Conservation (phyloP, 192 early-diverging fungal genomes). For the Powellomyces hirtus region DNA sequence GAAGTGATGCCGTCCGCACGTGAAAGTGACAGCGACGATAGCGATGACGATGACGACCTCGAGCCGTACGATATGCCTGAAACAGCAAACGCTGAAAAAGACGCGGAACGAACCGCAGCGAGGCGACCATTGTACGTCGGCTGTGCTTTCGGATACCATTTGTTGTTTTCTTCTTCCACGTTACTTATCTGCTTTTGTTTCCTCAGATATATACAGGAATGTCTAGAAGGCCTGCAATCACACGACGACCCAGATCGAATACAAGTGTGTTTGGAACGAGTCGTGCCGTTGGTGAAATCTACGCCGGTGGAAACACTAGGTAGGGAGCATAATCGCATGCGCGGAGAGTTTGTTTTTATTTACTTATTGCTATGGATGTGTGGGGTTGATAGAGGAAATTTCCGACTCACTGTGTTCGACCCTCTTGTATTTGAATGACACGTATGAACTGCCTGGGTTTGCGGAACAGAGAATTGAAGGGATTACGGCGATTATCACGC, state of each 20-base stretch:
- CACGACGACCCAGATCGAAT: constrained; percentile 6
- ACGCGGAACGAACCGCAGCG: background rate
- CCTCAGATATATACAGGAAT: constrained; percentile 5
- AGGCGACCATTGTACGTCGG: background rate
- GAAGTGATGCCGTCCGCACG: no score
- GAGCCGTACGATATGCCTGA: constrained; percentile 8
- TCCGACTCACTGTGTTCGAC: background rate
- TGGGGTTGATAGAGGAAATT: background rate
- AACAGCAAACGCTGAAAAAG: background rate
- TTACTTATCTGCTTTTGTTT: no score
- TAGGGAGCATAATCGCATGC: no score
- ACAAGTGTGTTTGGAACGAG: background rate
- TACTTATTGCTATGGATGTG: background rate
- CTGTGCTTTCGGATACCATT: no score
- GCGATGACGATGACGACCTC: constrained; percentile 1
- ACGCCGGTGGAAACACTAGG: background rate
- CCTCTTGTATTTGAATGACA: constrained; percentile 5
- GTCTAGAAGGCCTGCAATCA: background rate
- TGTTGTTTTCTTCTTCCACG: no score
- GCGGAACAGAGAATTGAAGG: background rate
- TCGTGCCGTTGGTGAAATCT: background rate
- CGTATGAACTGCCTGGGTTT: background rate
- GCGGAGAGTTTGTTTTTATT: no score
- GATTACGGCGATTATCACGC: background rate
- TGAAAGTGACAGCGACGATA: background rate